Base-by-base conservation (phyloP, 2,329 filamentous ascomycete species). In the Blastomyces parvus region DNA sequence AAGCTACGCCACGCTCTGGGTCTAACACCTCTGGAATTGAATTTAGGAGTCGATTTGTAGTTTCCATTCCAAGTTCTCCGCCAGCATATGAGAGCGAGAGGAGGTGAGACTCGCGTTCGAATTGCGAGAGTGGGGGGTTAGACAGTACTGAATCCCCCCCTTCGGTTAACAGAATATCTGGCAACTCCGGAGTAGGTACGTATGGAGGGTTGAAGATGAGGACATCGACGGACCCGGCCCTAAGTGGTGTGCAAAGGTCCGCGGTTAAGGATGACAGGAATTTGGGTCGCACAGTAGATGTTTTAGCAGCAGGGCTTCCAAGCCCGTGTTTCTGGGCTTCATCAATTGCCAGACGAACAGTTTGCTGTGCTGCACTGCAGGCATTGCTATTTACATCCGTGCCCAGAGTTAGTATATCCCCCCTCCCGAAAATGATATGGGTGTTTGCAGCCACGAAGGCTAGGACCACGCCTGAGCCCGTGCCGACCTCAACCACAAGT, bases 141-240 rank as follows among this genome's bases (percentile, higher is more conserved):
- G 27, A 27, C 25, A 30, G 2, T 6, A 30, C 48, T 17, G 22
- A 64, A 13, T 70, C 67, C 59, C 70, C 62, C 33, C 67, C 67
- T 2, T 70, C 69, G 72, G 69, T 62, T 56, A 69, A 65, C 6
- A 82, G 76, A 44, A 83, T 75, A 30, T 76, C 73, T 0, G 93
- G 92, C 64, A 95, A 77, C 50, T 86, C 84, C 33, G 87, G 83
- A 2, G 92, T 95, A 1, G 94, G 94, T 17, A 99, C 94, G 73
- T 99, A 99, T 0, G 94, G 94, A 61, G 94, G 94, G 73, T 99
- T 99, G 82, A 97, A 99, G 36, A 99, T 83, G 66, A 99, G 82
- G 13, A 99, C 83, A 72, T 99, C 94, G 5, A 96, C 83, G 48
- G 77, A 76, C 2, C 81, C 79, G 0, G 78, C 72, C 8, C 83